Evolutionary conservation across 2,329 filamentous ascomycete genomes (phyloP).

Genomic region (Aspergillus chevalieri): DNA sequence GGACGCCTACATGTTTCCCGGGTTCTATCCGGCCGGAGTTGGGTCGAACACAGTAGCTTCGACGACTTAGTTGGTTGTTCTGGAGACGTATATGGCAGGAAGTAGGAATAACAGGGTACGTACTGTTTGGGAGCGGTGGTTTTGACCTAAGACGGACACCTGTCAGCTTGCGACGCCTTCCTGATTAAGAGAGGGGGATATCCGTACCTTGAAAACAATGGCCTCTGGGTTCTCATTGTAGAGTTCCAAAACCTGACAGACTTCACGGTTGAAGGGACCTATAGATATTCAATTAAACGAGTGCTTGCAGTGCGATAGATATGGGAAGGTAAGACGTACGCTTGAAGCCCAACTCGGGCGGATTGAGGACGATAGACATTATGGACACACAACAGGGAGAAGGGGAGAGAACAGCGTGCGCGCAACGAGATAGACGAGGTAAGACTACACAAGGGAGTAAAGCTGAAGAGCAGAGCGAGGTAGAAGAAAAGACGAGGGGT

Average conservation of each 20-base stretch:
- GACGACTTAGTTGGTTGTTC: conserved; percentile 7
- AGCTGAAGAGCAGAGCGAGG: conserved; percentile 4
- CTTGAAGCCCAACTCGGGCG: conserved; percentile 84
- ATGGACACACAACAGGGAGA: conserved; percentile 25
- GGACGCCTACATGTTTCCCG: conserved; percentile 82
- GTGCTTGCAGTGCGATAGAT: conserved; percentile 3
- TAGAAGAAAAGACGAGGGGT: conserved; percentile 7
- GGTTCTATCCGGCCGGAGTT: conserved; percentile 95
- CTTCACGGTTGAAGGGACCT: conserved; percentile 61
- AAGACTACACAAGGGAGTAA: not conserved
- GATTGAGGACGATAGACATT: conserved; percentile 95
- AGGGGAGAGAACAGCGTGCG: conserved; percentile 4
- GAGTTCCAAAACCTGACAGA: conserved; percentile 56
- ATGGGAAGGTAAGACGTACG: conserved; percentile 48
- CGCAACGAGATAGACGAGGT: not conserved
- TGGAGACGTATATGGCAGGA: conserved; percentile 12
- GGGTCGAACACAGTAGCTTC: conserved; percentile 91
- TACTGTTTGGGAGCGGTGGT: conserved; percentile 99
- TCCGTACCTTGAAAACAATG: conserved; percentile 58
- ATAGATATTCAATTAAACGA: conserved; percentile 19
- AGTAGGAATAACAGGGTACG: conserved; percentile 29
- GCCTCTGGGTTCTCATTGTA: conserved; percentile 53
- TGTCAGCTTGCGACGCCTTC: conserved; percentile 20
- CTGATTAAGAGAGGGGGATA: conserved; percentile 6
- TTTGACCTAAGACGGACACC: conserved; percentile 65